Percentiles rank a stretch among this genome's conserved stretches.
These are phyloP conservation scores for Coriolopsis trogii DNA, from an alignment of 1,284 basidiomycete genomes.

Conservation along the genomic window DNA sequence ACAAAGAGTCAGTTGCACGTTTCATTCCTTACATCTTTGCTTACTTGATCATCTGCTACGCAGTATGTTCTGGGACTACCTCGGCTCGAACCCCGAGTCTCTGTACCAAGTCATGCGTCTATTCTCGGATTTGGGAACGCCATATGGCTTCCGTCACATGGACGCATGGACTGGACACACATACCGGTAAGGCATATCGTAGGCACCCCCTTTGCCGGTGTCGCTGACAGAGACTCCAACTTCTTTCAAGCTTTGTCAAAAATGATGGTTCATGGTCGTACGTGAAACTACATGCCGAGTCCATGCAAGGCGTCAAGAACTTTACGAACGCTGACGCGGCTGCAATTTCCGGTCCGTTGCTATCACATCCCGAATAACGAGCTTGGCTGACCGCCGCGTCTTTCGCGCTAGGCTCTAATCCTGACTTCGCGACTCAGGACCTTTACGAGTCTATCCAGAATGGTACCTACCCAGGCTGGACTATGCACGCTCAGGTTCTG, in stretches of 20 bases:
- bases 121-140: constrained; percentile 90
- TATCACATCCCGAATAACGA: constrained; percentile 45
- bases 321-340: constrained; percentile 57
- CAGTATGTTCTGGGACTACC: constrained; percentile 66
- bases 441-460: constrained; percentile 82
- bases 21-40: not conserved
- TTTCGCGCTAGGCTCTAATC: constrained; percentile 60
- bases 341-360: constrained; percentile 61
- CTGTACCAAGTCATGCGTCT: constrained; percentile 85
- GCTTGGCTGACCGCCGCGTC: constrained; percentile 47
- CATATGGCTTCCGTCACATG: constrained; percentile 79
- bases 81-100: constrained; percentile 87
- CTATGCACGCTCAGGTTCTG: constrained; percentile 84
- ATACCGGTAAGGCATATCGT: constrained; percentile 48
- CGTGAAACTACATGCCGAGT: constrained; percentile 68
- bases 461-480: constrained; percentile 80
- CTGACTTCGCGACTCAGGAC: constrained; percentile 79
- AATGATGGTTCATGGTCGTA: constrained; percentile 84
- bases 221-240: not conserved
- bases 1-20: constrained; percentile 39
- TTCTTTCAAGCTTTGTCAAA: constrained; percentile 70
- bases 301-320: constrained; percentile 28
- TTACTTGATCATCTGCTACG: not conserved
- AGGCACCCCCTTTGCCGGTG: not conserved
- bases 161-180: constrained; percentile 92